These are phyloP conservation scores for Gremmenia infestans DNA, from an alignment of 2,329 filamentous ascomycete genomes.

Conservation along the genomic window DNA sequence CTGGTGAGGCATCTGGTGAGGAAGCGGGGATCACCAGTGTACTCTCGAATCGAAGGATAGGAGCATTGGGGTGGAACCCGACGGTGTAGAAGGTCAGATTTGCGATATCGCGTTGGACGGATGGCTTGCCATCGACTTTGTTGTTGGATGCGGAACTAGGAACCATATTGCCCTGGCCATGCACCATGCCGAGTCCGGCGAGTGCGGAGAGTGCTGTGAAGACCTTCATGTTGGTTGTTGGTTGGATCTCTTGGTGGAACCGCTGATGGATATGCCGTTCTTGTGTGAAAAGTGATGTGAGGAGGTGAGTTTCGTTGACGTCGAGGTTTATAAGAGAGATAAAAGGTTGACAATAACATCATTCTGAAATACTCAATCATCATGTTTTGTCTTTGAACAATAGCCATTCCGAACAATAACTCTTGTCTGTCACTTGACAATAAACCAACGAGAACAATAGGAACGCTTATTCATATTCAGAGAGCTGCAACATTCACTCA, in stretches of 20 bases:
- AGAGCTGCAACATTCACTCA: neutral
- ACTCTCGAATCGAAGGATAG: slow-evolving; percentile 14
- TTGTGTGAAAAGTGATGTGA: too few relatives aligned
- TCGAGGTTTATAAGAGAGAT: too few relatives aligned
- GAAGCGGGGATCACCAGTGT: slow-evolving; percentile 13
- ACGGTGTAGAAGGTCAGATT: slow-evolving; percentile 5
- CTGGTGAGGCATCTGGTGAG: slow-evolving; percentile 28
- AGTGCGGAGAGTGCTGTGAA: neutral
- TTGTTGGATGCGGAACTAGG: neutral
- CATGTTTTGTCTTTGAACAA: neutral
- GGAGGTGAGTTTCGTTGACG: too few relatives aligned
- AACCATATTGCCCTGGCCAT: neutral
- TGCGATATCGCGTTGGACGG: neutral
- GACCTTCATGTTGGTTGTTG: neutral
- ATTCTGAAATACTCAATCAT: too few relatives aligned
- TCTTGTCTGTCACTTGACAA: neutral
- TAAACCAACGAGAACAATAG: neutral
- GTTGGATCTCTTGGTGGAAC: neutral
- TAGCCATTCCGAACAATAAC: neutral
- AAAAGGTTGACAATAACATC: too few relatives aligned
- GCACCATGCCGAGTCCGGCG: neutral
- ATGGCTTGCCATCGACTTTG: neutral
- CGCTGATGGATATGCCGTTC: too few relatives aligned
- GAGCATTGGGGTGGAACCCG: neutral
- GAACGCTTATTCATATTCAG: neutral